Evolutionary conservation across 495 filamentous ascomycete species (phyloP).

Genomic region (Trichocladium antarcticum): DNA sequence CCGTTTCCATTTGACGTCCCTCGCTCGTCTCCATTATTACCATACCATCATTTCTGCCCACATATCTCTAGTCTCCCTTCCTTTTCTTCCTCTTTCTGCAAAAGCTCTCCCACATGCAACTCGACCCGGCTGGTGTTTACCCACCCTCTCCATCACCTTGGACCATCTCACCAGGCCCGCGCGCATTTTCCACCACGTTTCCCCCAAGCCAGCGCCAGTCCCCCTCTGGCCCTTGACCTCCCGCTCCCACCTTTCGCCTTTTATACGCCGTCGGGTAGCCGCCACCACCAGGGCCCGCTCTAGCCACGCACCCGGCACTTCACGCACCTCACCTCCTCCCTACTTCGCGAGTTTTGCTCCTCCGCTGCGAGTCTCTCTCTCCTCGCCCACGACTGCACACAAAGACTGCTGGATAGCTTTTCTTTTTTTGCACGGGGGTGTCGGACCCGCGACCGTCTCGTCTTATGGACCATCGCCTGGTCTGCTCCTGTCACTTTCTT

Average conservation of each 20-base stretch:
- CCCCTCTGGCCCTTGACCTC: not conserved
- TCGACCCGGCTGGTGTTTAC: constrained; percentile 13
- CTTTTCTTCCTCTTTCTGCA: constrained; percentile 17
- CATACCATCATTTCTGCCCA: constrained; percentile 18
- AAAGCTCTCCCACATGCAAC: constrained; percentile 13
- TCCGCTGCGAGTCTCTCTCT: not conserved
- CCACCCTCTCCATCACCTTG: constrained; percentile 1
- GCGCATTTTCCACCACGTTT: not conserved
- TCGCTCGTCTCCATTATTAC: constrained; percentile 32
- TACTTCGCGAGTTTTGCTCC: not conserved
- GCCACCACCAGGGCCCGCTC: constrained; percentile 2
- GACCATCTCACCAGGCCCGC: not conserved
- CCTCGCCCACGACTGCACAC: constrained; percentile 1
- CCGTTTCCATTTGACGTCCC: constrained; percentile 23
- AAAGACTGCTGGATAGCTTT: not conserved
- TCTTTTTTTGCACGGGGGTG: constrained; percentile 12
- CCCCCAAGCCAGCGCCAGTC: not conserved
- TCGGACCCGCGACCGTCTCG: constrained; percentile 20
- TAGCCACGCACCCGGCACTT: constrained; percentile 1
- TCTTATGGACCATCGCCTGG: constrained; percentile 25
- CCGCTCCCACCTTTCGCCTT: not conserved
- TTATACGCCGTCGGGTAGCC: constrained; percentile 9
- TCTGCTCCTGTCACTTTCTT: constrained; percentile 10
- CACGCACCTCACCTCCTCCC: not conserved
- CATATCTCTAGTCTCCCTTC: constrained; percentile 20